Conservation (phyloP, 257 asterid genomes). For the Nicotiana otophora region DNA sequence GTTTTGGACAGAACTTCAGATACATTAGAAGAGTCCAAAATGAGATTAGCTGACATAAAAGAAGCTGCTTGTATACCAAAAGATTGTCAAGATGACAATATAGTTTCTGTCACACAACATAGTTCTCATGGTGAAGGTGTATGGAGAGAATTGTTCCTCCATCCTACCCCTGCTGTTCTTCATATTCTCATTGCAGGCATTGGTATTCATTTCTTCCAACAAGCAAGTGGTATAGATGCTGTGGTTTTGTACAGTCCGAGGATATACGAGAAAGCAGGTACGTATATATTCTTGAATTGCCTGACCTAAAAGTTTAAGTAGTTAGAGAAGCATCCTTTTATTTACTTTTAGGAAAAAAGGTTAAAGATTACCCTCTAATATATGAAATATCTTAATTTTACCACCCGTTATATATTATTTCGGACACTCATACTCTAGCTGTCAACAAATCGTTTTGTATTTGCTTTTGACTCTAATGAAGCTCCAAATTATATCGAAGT, state of each 20-base stretch:
- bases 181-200: constrained; percentile 40
- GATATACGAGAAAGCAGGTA: constrained; percentile 34
- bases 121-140: constrained; percentile 18
- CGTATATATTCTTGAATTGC: not conserved
- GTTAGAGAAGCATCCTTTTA: not conserved
- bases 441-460: too few relatives aligned
- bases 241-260: constrained; percentile 39
- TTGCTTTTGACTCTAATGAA: too few relatives aligned
- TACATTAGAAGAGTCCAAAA: constrained; percentile 31
- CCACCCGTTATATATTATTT: not conserved
- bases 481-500: too few relatives aligned
- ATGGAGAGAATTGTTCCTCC: constrained; percentile 37
- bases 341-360: not conserved
- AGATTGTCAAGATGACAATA: constrained; percentile 16
- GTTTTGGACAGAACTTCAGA: constrained; percentile 40
- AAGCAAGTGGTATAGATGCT: constrained; percentile 40
- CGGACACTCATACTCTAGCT: too few relatives aligned
- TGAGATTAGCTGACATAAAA: constrained; percentile 36
- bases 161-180: constrained; percentile 34
- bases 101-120: constrained; percentile 9
- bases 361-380: too few relatives aligned
- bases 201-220: constrained; percentile 54
- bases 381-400: too few relatives aligned
- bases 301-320: not conserved
- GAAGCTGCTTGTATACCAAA: constrained; percentile 35